A percentile compares a stretch with the other conserved stretches of the same genome.
These are phyloP conservation scores for Picea glauca DNA, from an alignment of 75 land plant genomes.

Conservation along the genomic window DNA sequence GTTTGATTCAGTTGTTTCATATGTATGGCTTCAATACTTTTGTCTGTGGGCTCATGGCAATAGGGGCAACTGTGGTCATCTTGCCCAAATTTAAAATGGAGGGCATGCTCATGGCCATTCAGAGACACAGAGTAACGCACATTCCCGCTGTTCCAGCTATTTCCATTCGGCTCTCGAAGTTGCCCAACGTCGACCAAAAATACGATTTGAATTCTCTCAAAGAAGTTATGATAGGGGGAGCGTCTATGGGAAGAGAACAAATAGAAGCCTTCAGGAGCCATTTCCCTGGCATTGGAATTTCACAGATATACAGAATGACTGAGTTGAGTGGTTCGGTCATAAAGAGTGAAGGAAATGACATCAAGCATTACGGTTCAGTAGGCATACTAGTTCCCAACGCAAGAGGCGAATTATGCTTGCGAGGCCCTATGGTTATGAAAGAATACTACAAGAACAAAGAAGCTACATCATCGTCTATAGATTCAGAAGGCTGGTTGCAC, in stretches of 20 bases:
- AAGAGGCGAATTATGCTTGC: slow-evolving; percentile 36
- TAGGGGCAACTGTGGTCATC: slow-evolving; percentile 26
- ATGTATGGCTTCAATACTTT: no score
- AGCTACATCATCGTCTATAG: no score
- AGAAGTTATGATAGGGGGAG: slow-evolving; percentile 36
- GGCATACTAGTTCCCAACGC: slow-evolving; percentile 26
- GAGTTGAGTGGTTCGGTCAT: neutral
- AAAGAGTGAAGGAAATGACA: neutral
- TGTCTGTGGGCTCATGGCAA: slow-evolving; percentile 11
- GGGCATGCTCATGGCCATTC: slow-evolving; percentile 26
- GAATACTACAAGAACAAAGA: no score
- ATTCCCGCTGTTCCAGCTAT: slow-evolving; percentile 54
- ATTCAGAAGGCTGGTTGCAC: no score
- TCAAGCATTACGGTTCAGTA: neutral
- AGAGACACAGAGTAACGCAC: neutral
- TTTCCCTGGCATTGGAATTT: slow-evolving; percentile 15
- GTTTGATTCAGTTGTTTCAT: no score
- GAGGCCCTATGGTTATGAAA: no score
- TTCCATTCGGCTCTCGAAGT: slow-evolving; percentile 21
- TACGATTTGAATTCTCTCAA: slow-evolving; percentile 27
- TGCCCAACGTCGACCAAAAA: slow-evolving; percentile 2
- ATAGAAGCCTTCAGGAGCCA: slow-evolving; percentile 24
- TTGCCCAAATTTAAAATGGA: slow-evolving; percentile 22
- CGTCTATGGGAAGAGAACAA: slow-evolving; percentile 41
- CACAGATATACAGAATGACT: slow-evolving; percentile 4